These are phyloP conservation scores for Sphaerulina musiva DNA, from an alignment of 2,329 filamentous ascomycete species.

Conservation along the genomic window DNA sequence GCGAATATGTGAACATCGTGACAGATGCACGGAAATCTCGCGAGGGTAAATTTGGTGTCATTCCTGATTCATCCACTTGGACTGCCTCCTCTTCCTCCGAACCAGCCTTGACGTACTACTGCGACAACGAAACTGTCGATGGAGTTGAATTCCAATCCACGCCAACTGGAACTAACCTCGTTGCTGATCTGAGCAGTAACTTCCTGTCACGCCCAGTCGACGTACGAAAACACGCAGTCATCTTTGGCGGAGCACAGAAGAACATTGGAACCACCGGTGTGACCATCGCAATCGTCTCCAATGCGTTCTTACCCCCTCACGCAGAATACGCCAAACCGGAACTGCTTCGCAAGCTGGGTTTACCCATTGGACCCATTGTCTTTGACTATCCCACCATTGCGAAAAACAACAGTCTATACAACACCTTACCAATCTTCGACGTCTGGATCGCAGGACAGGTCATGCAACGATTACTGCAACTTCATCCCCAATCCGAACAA, in stretches of 20 bases:
- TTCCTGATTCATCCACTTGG: constrained; percentile 72
- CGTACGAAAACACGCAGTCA: constrained; percentile 68
- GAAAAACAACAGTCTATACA: constrained; percentile 93
- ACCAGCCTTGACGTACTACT: constrained; percentile 74
- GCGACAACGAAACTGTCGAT: constrained; percentile 90
- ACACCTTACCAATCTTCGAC: constrained; percentile 91
- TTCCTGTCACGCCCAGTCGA: constrained; percentile 77
- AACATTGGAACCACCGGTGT: constrained; percentile 83
- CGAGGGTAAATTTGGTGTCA: constrained; percentile 76
- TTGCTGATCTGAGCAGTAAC: constrained; percentile 92
- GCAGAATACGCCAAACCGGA: constrained; percentile 59
- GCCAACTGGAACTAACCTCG: constrained; percentile 65
- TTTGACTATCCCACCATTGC: constrained; percentile 77
- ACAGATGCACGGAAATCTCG: constrained; percentile 52
- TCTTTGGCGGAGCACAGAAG: constrained; percentile 92
- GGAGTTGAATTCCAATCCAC: constrained; percentile 80
- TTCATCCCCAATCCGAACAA: constrained; percentile 42
- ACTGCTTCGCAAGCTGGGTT: constrained; percentile 64
- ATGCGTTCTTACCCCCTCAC: constrained; percentile 65
- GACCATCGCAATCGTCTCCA: constrained; percentile 78
- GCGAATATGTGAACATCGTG: constrained; percentile 73
- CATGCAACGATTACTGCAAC: constrained; percentile 62
- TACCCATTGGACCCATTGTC: constrained; percentile 73
- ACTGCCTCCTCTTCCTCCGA: constrained; percentile 60
- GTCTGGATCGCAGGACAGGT: constrained; percentile 89